Conservation (phyloP, 306 rosid species). For the Prinsepia uniflora region DNA sequence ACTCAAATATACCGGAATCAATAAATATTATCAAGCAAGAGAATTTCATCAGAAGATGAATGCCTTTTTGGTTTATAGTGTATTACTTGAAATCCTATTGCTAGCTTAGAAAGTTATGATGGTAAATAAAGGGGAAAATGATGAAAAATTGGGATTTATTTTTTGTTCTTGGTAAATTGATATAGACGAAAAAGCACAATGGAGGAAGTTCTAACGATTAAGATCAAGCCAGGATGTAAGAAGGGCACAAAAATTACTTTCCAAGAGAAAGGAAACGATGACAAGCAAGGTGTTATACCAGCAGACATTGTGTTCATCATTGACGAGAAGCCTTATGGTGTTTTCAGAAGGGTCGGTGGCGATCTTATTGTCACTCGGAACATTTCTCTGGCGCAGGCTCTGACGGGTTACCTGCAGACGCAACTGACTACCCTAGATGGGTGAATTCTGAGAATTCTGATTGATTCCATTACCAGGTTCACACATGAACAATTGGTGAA, state of each 20-base stretch:
- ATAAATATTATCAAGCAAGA: neutral
- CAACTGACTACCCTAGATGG: slow-evolving; percentile 68
- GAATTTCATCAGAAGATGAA: no score
- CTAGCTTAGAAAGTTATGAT: neutral
- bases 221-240: slow-evolving; percentile 95
- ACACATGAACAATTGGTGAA: slow-evolving; percentile 67
- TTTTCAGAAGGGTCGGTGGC: slow-evolving; percentile 78
- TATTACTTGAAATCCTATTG: no score
- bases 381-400: slow-evolving; percentile 75
- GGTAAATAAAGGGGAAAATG: no score
- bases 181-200: slow-evolving; percentile 56
- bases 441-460: slow-evolving; percentile 45
- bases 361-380: slow-evolving; percentile 70
- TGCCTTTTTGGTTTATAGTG: no score
- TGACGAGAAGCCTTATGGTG: slow-evolving; percentile 73
- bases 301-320: slow-evolving; percentile 75
- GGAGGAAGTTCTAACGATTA: slow-evolving; percentile 75
- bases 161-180: no score
- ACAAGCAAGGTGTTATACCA: slow-evolving; percentile 60
- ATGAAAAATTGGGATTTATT: no score
- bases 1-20: no score
- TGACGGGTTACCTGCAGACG: slow-evolving; percentile 74
- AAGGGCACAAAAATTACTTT: slow-evolving; percentile 84
- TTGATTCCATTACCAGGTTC: slow-evolving; percentile 53
- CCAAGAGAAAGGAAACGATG: slow-evolving; percentile 74